These are phyloP conservation scores for Caloboletus inedulis DNA, from an alignment of 1,284 basidiomycete genomes.

Conservation along the genomic window DNA sequence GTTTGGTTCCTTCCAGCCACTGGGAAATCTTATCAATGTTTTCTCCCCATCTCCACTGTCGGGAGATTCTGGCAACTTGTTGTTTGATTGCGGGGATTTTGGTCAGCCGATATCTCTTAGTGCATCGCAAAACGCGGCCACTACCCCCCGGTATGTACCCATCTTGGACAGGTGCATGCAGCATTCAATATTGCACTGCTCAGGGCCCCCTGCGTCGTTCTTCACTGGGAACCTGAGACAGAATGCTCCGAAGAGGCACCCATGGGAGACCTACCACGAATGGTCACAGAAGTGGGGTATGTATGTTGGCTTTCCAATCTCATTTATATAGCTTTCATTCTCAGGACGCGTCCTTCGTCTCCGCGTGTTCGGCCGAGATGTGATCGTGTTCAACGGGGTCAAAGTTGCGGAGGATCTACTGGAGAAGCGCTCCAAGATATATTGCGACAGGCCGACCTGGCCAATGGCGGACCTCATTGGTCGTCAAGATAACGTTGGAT, in stretches of 20 bases:
- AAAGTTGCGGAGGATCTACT: conserved; percentile 34
- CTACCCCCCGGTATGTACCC: conserved; percentile 1
- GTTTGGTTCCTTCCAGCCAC: not conserved
- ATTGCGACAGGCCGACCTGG: conserved; percentile 36
- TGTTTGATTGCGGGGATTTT: not conserved
- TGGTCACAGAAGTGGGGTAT: conserved; percentile 14
- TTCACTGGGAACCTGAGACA: conserved; percentile 3
- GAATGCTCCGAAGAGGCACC: not conserved
- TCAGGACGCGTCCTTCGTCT: conserved; percentile 28
- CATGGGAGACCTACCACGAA: conserved; percentile 12
- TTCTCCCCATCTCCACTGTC: not conserved
- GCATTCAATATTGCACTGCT: not conserved
- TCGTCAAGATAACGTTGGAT: conserved; percentile 20
- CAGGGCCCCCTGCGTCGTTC: conserved; percentile 5
- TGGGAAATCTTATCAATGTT: not conserved
- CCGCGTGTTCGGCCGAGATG: conserved; percentile 32
- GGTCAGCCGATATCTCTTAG: not conserved
- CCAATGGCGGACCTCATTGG: conserved; percentile 32
- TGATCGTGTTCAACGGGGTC: conserved; percentile 36
- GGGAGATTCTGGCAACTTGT: not conserved
- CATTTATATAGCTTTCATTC: not conserved
- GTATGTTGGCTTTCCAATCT: not conserved
- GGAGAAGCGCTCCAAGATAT: conserved; percentile 36
- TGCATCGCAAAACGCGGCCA: not conserved
- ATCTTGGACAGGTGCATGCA: not conserved